phyloP scores from a whole-genome alignment of 2,329 filamentous ascomycete genomes.

The Thielaviopsis ethacetica region DNA sequence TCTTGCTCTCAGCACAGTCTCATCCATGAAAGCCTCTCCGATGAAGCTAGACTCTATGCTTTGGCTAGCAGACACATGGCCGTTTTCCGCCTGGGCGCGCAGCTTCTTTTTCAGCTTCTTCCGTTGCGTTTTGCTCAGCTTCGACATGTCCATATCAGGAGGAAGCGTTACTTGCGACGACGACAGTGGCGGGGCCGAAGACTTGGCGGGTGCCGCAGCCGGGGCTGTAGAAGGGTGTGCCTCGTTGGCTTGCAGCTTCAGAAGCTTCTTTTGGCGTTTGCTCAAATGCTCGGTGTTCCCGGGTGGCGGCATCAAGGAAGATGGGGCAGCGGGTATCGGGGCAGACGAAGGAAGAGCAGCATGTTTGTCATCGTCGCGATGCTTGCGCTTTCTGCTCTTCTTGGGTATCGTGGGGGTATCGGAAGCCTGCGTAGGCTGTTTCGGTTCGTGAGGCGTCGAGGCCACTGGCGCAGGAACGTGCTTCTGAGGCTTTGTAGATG shows the following conservation, averaged over 20 bases:
- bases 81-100: background rate
- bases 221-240: background rate
- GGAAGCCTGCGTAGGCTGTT: background rate
- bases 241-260: background rate
- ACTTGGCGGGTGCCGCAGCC: background rate
- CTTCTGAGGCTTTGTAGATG: background rate
- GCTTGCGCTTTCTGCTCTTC: background rate
- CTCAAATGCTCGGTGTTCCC: background rate
- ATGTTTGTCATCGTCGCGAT: background rate
- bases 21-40: background rate
- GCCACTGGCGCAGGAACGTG: background rate
- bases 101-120: background rate
- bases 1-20: background rate
- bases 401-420: background rate
- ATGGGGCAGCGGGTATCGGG: background rate
- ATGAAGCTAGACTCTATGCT: background rate
- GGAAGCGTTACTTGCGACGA: background rate
- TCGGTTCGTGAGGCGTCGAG: background rate
- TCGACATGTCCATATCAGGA: background rate
- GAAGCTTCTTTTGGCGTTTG: constrained; percentile 5
- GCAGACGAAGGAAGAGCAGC: background rate
- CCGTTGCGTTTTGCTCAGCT: background rate
- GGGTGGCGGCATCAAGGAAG: background rate
- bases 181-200: background rate
- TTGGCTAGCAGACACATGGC: background rate